Evolutionary conservation across 75 land plant genomes (phyloP), one percentile per base, ranked within the genome.

Genomic region (Picea sitchensis): DNA sequence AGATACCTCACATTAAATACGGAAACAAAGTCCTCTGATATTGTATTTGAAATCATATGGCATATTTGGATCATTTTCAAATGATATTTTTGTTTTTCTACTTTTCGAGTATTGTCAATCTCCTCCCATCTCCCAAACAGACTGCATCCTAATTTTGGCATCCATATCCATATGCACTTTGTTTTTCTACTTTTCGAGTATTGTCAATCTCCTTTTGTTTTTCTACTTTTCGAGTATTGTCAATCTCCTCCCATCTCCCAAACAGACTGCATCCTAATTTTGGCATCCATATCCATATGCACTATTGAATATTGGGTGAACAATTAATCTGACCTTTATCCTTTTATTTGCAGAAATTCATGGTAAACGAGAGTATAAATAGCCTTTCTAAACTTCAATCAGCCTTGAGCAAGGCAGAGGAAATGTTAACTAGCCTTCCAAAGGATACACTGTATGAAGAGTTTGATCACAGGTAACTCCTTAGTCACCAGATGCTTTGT

Each of bases 361-460:
- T 98, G 96, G 89, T 98, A 71, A 92, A 93, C 73, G 85, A 86
- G 58, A 89, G 73, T 3, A 82, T 98, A 11, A 51, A 90, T 67
- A 92, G 82, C 14, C 76, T 92, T 1, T 36, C 14, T 17, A 93
- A 87, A 82, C 94, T 98, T 77, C 91, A 86, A 65, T 58, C 86
- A 73, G 87, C 94, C 12, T 65, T 98, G 59, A 59, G 89, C 21
- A 80, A 87, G 57, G 96, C 98, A 41, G 94, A 95, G 44, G 91
- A 82, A 4, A 78, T 77, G 20, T 76, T 98, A 21, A 67, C 78
- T 9, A 76, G 78, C 11, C 85, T 91, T 8, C 88, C 94, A 4
- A 88, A 85, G 41, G 81, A 87, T 62, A 90, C 92, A 0, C 89
- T 88, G 60, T 93, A 77, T 75, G 77, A 84, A 12, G 76, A 86